These are phyloP conservation scores for Gamarada debralockiae DNA, from an alignment of 495 filamentous ascomycete genomes.

Conservation along the genomic window DNA sequence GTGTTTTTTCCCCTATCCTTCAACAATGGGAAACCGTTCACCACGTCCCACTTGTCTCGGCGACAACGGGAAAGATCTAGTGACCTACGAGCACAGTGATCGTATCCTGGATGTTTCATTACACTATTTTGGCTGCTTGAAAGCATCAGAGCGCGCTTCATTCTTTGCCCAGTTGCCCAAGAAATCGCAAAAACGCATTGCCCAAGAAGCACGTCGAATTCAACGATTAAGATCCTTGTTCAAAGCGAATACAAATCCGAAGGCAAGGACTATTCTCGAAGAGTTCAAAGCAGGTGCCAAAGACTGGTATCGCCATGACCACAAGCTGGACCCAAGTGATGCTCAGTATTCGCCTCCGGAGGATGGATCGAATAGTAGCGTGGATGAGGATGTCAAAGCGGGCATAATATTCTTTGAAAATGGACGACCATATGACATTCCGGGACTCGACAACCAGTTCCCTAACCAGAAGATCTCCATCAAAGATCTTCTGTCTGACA, in stretches of 20 bases:
- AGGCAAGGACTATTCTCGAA: not conserved
- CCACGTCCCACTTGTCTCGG: too few species aligned
- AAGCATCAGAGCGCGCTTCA: not conserved
- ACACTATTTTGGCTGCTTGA: conserved; percentile 11
- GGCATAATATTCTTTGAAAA: not conserved
- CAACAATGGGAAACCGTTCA: too few species aligned
- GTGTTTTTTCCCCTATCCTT: too few species aligned
- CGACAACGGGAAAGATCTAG: too few species aligned
- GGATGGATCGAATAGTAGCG: too few species aligned
- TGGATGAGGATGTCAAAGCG: not conserved
- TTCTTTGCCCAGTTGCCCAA: not conserved
- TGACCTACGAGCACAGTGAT: not conserved
- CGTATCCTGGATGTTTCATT: not conserved
- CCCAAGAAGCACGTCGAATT: conserved; percentile 8
- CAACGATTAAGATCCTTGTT: not conserved
- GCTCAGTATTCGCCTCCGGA: too few species aligned
- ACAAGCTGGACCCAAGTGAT: not conserved
- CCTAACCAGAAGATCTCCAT: conserved; percentile 7
- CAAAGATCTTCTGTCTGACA: not conserved
- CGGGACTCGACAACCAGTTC: not conserved
- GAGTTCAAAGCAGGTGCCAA: not conserved
- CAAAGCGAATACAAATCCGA: not conserved
- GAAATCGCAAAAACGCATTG: conserved; percentile 22
- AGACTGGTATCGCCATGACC: not conserved
- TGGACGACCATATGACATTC: not conserved